Conservation (phyloP, 2,329 filamentous ascomycete species). For the Pestalotiopsis sp. region DNA sequence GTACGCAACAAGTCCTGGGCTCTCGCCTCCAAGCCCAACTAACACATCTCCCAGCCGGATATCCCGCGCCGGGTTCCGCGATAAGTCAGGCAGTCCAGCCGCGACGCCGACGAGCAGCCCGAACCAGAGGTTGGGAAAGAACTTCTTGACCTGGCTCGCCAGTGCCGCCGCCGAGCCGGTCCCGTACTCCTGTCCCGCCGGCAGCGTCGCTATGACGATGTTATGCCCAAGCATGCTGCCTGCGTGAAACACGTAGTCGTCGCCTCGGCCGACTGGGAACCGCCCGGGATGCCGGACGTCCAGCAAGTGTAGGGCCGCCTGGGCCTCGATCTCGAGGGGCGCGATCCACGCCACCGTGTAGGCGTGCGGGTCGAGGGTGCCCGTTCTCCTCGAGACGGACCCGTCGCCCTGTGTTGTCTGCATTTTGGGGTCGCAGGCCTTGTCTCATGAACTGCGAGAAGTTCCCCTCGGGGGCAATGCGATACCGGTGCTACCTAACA, state of each 20-base stretch:
- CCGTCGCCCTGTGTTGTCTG: background rate
- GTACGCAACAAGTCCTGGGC: constrained; percentile 33
- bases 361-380: constrained; percentile 14
- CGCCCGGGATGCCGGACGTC: constrained; percentile 33
- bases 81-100: constrained; percentile 34
- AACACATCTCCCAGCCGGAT: constrained; percentile 42
- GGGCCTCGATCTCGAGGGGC: constrained; percentile 38
- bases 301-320: constrained; percentile 33
- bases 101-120: constrained; percentile 40
- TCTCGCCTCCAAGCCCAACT: constrained; percentile 29
- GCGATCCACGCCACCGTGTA: constrained; percentile 42
- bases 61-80: constrained; percentile 27
- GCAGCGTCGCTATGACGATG: constrained; percentile 37
- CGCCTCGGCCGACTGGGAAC: constrained; percentile 33
- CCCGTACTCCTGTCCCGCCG: constrained; percentile 37
- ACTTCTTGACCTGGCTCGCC: constrained; percentile 35
- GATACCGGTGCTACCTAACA: background rate
- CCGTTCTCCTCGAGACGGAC: background rate
- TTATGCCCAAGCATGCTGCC: constrained; percentile 39
- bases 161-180: constrained; percentile 36
- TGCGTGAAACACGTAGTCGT: constrained; percentile 40
- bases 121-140: constrained; percentile 40
- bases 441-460: background rate
- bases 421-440: background rate
- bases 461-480: background rate